Conservation (phyloP, 2,329 filamentous ascomycete species). For the Penicillium sp. region DNA sequence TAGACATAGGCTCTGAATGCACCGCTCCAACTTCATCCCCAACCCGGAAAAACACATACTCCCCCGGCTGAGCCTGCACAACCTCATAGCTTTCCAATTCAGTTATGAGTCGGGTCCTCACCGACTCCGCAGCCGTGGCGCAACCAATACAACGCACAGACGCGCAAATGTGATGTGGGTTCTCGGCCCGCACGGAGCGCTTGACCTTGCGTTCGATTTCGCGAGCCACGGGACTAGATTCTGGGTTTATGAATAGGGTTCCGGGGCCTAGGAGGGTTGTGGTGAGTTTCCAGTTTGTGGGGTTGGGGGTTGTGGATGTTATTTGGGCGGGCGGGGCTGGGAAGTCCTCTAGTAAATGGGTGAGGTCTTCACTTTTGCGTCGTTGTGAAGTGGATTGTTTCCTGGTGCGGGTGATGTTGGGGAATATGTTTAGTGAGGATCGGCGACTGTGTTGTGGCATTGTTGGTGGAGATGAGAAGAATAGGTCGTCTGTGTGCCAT, state of each 20-base stretch:
- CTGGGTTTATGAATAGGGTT: constrained; percentile 46
- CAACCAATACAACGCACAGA: constrained; percentile 48
- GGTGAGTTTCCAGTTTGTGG: constrained; percentile 52
- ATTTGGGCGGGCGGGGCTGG: constrained; percentile 6
- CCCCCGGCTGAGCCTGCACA: constrained; percentile 23
- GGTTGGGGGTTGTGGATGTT: constrained; percentile 13
- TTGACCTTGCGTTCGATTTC: constrained; percentile 32
- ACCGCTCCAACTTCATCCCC: constrained; percentile 39
- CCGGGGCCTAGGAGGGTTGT: constrained; percentile 49
- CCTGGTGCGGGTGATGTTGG: background rate
- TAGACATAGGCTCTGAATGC: constrained; percentile 29
- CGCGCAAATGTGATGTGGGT: constrained; percentile 41
- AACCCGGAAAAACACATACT: constrained; percentile 46
- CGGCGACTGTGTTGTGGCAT: constrained; percentile 11
- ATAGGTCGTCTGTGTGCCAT: constrained; percentile 54
- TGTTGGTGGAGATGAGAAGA: constrained; percentile 36
- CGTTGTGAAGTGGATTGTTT: background rate
- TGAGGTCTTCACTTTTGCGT: background rate
- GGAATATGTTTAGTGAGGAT: background rate
- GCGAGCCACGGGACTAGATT: constrained; percentile 35
- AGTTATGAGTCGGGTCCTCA: constrained; percentile 36
- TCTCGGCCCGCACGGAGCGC: constrained; percentile 19
- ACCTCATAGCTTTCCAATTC: constrained; percentile 21
- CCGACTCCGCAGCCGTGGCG: constrained; percentile 42
- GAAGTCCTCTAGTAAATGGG: background rate